phyloP scores from a whole-genome alignment of 1,284 basidiomycete genomes.

The Apiotrichum sp. region DNA sequence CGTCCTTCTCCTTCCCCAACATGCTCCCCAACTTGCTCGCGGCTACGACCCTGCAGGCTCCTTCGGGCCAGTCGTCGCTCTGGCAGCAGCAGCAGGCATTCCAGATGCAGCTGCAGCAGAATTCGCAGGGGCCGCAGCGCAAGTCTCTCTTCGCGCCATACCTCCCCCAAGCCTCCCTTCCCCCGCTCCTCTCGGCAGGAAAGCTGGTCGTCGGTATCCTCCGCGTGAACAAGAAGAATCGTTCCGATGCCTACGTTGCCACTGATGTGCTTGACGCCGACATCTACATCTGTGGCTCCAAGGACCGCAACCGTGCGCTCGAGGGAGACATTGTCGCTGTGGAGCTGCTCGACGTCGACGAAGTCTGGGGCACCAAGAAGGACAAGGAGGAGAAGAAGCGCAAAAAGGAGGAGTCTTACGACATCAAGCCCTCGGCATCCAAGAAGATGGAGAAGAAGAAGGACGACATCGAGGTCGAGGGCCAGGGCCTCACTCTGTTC shows the following conservation, averaged over 20 bases:
- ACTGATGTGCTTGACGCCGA: slow-evolving; percentile 98
- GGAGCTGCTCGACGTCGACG: slow-evolving; percentile 93
- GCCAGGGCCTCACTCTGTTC: slow-evolving; percentile 90
- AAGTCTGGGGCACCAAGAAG: slow-evolving; percentile 99
- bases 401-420: slow-evolving; percentile 96
- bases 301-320: slow-evolving; percentile 95
- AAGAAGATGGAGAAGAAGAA: slow-evolving; percentile 99
- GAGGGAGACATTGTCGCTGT: slow-evolving; percentile 99
- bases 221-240: slow-evolving; percentile 97
- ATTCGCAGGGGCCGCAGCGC: slow-evolving; percentile 84
- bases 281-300: slow-evolving; percentile 97
- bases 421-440: slow-evolving; percentile 60
- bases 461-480: slow-evolving; percentile 99
- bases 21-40: slow-evolving; percentile 94
- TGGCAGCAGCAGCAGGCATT: slow-evolving; percentile 73
- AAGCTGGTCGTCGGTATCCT: slow-evolving; percentile 97
- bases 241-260: slow-evolving; percentile 98
- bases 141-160: slow-evolving; percentile 99
- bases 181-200: slow-evolving; percentile 92
- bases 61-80: slow-evolving; percentile 49
- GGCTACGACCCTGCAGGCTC: slow-evolving; percentile 71
- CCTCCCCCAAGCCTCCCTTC: slow-evolving; percentile 92
- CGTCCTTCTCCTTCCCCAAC: slow-evolving; percentile 95
- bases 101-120: slow-evolving; percentile 76
- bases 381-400: slow-evolving; percentile 99